Base-by-base conservation (phyloP, 2,329 filamentous ascomycete genomes). In the Rhinocladiella similis region DNA sequence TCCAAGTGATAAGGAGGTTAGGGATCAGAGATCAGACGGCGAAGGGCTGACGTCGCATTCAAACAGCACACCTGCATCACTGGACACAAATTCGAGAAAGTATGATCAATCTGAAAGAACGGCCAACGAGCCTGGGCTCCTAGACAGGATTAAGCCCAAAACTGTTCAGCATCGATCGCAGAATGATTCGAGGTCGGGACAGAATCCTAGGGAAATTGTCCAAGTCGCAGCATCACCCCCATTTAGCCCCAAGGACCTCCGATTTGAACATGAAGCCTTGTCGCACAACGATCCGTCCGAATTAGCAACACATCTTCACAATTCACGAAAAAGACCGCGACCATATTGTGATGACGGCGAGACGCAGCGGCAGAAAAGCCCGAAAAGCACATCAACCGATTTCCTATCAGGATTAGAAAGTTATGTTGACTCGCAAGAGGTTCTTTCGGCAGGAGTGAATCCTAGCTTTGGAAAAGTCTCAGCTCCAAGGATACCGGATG, bases 361-460 rank as follows among this genome's bases (percentile, higher is more conserved):
- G 5, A 18, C 14, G 25, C 29, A 29, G 16, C 39, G 29, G 19
- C 20, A 39, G 3, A 42, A 29, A 3, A 45, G 42, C 27, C 41
- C 36, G 7, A 16, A 5, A 14, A 57, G 51, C 41, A 45, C 54
- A 29, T 53, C 47, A 7, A 61, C 59, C 22, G 59, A 58, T 18
- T 61, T 55, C 19, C 49, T 61, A 13, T 25, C 48, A 6, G 59
- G 59, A 1, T 14, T 50, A 1, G 45, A 46, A 18, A 60, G 58
- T 25, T 60, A 57, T 46, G 14, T 16, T 16, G 20, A 4, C 9
- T 16, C n/a, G n/a, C n/a, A 27, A 9, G 25, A 12, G 2, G 4
- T 13, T 22, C 5, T 13, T 16, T 46, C 19, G 14, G 19, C 19
- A 16, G 43, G 7, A 29, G 43, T 29, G 16, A 46, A 22, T 46